A percentile compares a stretch with the other conserved stretches of the same genome.
Evolutionary conservation across 495 filamentous ascomycete species (phyloP).

Genomic region (Penicillium coffeae): DNA sequence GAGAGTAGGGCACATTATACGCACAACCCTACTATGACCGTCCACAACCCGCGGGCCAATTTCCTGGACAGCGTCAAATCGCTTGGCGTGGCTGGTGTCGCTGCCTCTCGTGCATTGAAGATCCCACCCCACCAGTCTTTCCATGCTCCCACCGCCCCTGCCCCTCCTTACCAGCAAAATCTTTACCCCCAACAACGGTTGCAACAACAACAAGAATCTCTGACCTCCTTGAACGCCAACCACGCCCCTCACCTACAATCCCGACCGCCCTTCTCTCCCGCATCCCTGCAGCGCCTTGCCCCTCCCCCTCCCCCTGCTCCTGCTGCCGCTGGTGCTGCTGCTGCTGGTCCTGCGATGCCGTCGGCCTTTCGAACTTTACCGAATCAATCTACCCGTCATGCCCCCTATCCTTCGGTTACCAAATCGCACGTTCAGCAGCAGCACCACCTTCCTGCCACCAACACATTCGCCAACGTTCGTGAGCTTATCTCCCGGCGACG

Average conservation of each 20-base stretch:
- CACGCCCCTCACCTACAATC: constrained; percentile 22
- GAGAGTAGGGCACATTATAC: constrained; percentile 93
- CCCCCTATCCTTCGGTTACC: constrained; percentile 39
- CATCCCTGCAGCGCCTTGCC: constrained; percentile 37
- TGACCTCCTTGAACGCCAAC: constrained; percentile 8
- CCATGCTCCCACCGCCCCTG: constrained; percentile 33
- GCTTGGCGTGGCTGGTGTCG: constrained; percentile 32
- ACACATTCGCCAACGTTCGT: constrained; percentile 48
- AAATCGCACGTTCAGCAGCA: constrained; percentile 39
- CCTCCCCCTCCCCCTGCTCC: constrained; percentile 33
- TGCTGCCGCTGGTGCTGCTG: constrained; percentile 38
- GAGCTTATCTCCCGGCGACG: constrained; percentile 48
- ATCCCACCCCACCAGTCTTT: constrained; percentile 37
- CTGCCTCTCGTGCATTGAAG: constrained; percentile 26
- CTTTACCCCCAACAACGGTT: constrained; percentile 24
- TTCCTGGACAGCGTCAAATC: constrained; percentile 54
- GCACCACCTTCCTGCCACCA: constrained; percentile 37
- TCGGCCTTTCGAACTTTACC: constrained; percentile 48
- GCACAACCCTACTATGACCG: constrained; percentile 61
- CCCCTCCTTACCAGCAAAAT: constrained; percentile 31
- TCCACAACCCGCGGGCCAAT: constrained; percentile 57
- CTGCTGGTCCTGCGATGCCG: constrained; percentile 46
- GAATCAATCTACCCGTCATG: constrained; percentile 41
- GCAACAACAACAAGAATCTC: constrained; percentile 20
- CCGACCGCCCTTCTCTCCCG: constrained; percentile 36